A percentile compares a stretch with the other conserved stretches of the same genome.
phyloP scores from a whole-genome alignment of 176 grass and related monocot genomes.

The Stipa capillata region DNA sequence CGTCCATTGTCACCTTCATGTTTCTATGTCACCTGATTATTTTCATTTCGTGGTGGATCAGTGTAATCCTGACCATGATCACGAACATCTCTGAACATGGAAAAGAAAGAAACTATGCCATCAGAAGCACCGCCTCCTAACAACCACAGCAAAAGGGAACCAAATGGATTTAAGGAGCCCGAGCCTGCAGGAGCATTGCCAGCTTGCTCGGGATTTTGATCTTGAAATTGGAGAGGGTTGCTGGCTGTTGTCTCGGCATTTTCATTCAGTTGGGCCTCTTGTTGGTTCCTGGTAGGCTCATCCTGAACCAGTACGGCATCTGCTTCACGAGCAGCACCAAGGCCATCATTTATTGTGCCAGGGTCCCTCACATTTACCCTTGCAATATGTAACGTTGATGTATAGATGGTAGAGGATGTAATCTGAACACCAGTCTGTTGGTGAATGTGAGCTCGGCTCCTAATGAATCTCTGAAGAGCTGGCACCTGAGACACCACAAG shows the following conservation, averaged over 20 bases:
- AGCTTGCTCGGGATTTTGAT: constrained; percentile 40
- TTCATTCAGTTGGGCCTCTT: constrained; percentile 21
- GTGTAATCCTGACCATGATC: constrained; percentile 62
- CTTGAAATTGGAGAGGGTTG: constrained; percentile 25
- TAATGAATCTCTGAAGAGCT: constrained; percentile 92
- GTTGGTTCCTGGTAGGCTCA: constrained; percentile 23
- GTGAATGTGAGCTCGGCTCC: constrained; percentile 64
- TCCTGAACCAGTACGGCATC: constrained; percentile 26
- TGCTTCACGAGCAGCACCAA: constrained; percentile 21
- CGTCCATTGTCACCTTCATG: neutral
- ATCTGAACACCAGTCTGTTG: constrained; percentile 89
- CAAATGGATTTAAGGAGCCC: constrained; percentile 49
- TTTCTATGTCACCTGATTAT: constrained; percentile 55
- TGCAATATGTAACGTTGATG: constrained; percentile 94
- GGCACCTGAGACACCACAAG: constrained; percentile 58
- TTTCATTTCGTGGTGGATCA: constrained; percentile 49
- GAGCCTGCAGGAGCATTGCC: constrained; percentile 30
- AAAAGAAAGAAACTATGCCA: constrained; percentile 90
- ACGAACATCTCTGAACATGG: constrained; percentile 75
- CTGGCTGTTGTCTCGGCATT: constrained; percentile 3
- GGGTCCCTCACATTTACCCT: constrained; percentile 67
- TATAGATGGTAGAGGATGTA: constrained; percentile 80
- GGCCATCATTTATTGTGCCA: constrained; percentile 22
- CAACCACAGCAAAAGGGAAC: constrained; percentile 74
- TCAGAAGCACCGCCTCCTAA: constrained; percentile 76